Conservation (phyloP, 345 rosid genomes). For the Citrus glauca region DNA sequence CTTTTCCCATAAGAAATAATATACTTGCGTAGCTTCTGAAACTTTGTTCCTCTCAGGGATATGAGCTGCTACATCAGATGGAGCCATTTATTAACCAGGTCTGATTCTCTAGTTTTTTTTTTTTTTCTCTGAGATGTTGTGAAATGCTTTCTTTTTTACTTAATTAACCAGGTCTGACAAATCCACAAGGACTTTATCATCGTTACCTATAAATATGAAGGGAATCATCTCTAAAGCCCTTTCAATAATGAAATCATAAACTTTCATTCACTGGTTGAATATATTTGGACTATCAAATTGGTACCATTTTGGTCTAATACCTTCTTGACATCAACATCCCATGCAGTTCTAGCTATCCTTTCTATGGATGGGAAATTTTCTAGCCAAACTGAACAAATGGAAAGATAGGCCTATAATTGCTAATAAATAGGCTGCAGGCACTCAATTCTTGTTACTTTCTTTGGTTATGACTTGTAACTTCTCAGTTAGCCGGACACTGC, state of each 20-base stretch:
- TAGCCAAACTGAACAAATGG: not conserved
- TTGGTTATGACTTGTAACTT: not conserved
- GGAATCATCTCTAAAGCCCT: not conserved
- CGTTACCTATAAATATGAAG: not conserved
- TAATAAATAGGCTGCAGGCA: not conserved
- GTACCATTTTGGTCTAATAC: not conserved
- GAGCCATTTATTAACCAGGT: conserved; percentile 85
- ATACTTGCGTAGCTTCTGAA: not conserved
- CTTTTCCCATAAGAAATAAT: not conserved
- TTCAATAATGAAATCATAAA: not conserved
- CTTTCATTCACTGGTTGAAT: not conserved
- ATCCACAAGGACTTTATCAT: not conserved
- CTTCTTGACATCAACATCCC: not conserved
- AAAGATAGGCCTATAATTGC: not conserved
- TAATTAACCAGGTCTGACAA: not conserved
- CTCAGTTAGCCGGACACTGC: not conserved
- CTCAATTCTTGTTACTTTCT: not conserved
- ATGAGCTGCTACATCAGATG: conserved; percentile 72
- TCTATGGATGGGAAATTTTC: not conserved
- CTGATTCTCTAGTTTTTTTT: conserved; percentile 6
- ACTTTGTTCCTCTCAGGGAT: conserved; percentile 45
- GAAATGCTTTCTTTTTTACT: not conserved
- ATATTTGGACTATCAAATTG: not conserved
- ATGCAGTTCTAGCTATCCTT: not conserved
- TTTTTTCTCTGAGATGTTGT: not conserved